These are phyloP conservation scores for Acanthochlamys bracteata DNA, from an alignment of 106 monocot genomes.

Conservation along the genomic window DNA sequence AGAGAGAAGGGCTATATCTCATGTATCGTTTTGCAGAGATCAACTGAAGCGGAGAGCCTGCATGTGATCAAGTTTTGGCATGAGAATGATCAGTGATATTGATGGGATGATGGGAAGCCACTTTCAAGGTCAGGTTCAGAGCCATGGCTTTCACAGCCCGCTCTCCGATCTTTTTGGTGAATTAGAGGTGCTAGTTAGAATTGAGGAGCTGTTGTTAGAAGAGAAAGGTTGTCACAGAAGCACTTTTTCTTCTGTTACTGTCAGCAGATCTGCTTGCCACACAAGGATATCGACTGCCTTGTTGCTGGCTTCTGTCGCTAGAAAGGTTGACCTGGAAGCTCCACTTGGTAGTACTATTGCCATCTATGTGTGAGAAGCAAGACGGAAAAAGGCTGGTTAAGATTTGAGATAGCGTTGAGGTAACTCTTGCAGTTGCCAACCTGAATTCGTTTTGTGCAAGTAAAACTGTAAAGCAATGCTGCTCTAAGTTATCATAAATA, in stretches of 20 bases:
- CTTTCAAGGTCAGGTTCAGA: slow-evolving; percentile 2
- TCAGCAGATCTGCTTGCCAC: no score
- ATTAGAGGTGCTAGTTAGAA: background rate
- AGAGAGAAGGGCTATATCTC: slow-evolving; percentile 69
- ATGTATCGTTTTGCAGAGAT: slow-evolving; percentile 74
- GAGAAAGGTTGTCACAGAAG: background rate
- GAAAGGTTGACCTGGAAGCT: no score
- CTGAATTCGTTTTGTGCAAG: no score
- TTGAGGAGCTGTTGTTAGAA: background rate
- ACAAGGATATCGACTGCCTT: no score
- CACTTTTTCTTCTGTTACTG: background rate
- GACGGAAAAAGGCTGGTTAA: background rate
- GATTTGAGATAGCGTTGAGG: background rate
- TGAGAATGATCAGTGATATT: background rate
- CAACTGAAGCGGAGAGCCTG: slow-evolving; percentile 92
- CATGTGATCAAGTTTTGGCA: slow-evolving; percentile 88
- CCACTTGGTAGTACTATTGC: no score
- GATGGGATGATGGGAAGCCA: background rate
- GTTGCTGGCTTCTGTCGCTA: no score
- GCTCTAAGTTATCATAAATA: no score
- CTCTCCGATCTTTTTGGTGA: slow-evolving; percentile 12
- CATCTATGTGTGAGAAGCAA: no score
- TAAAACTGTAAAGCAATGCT: no score
- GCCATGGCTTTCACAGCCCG: slow-evolving; percentile 24
- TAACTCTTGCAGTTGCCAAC: no score